Base-by-base conservation (phyloP, 2,329 filamentous ascomycete genomes). In the Cercospora sojina region DNA sequence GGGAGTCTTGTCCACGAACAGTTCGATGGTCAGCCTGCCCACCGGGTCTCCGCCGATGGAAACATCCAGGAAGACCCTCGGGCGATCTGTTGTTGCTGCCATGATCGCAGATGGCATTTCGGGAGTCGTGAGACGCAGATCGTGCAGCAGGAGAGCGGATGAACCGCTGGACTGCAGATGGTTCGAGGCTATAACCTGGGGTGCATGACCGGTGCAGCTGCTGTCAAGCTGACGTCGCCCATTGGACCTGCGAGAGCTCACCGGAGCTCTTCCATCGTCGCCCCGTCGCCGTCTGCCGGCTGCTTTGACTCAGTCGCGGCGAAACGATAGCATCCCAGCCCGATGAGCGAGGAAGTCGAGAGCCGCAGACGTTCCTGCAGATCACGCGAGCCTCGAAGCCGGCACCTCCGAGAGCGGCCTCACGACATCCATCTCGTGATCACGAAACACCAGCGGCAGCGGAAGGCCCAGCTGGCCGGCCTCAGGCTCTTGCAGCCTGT, bases 1-100 rank as follows among this genome's bases (percentile, higher is more conserved):
- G 9, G 81, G 81, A 9, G 80, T 76, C 67, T 81, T 77, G 72
- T 83, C 81, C 23, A 72, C 73, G 75, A 82, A 83, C 20, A 83
- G 77, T 73, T 83, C 81, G 61, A 83, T 78, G 3, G 77, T 76
- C 23, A 83, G 74, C 51, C 81, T 75, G 43, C 80, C 81, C 16
- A 76, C 74, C n/a, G 79, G 80, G 64, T 79, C 74, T 20, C 73
- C 75, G 41, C 76, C 80, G 61, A 80, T 77, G 68, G 73, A 77
- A 58, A 82, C 71, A 63, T 83, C 80, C 38, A 82, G 72, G 65
- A 81, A 82, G 29, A 80, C 79, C 25, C 80, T 74, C 12, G 80
- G 78, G 16, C 79, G 76, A 31, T 68, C 47, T 41, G 57, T 47
- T 35, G 59, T 53, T 23, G 65, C 32, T 20, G 71, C 62, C 72